Percentiles rank a stretch among this genome's conserved stretches.
Evolutionary conservation across 805 yeast species (phyloP).

Genomic region (Saturnispora sekii): DNA sequence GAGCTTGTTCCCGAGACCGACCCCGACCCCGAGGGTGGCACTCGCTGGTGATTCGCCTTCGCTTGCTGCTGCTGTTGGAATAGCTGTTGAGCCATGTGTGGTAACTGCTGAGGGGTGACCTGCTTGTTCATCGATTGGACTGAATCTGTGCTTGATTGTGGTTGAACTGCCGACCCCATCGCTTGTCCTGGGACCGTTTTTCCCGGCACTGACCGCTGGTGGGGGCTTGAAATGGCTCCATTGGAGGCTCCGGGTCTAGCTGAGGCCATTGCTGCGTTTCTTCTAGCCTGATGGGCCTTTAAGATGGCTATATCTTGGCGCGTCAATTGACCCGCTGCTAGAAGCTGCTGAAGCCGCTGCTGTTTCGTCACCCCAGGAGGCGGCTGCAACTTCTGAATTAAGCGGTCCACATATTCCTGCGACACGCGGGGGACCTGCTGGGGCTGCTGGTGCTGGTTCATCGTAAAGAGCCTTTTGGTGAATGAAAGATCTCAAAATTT

Average conservation of each 20-base stretch:
- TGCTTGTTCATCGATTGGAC: background rate
- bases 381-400: constrained; percentile 25
- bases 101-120: background rate
- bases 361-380: constrained; percentile 28
- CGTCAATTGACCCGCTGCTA: constrained; percentile 24
- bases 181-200: constrained; percentile 10
- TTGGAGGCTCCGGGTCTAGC: background rate
- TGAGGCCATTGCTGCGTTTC: constrained; percentile 5
- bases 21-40: constrained; percentile 12
- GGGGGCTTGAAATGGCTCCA: background rate
- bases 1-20: background rate
- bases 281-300: constrained; percentile 22
- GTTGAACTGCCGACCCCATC: background rate
- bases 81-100: constrained; percentile 9
- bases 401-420: constrained; percentile 21
- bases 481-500: background rate
- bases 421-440: constrained; percentile 15
- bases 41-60: background rate
- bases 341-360: constrained; percentile 25
- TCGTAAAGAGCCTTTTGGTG: background rate
- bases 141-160: background rate
- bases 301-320: constrained; percentile 24
- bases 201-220: constrained; percentile 6
- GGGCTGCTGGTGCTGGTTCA: constrained; percentile 6
- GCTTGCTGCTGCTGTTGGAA: constrained; percentile 10